Evolutionary conservation across 106 monocot species (phyloP).

Genomic region (Phalaenopsis aphrodite): DNA sequence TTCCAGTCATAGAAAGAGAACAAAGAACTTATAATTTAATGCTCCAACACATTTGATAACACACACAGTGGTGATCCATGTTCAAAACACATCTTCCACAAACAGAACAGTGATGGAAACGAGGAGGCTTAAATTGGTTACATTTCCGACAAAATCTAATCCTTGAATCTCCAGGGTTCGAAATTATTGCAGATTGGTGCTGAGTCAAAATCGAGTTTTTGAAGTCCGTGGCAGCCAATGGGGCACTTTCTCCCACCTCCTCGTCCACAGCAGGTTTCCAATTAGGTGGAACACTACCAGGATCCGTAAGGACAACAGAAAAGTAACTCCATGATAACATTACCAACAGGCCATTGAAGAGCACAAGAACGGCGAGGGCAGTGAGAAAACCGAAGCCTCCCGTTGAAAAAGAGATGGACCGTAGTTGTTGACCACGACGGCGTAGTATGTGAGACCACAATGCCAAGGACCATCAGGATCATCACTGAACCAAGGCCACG

Average conservation of each 20-base stretch:
- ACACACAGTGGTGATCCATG: constrained; percentile 99
- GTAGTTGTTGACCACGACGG: constrained; percentile 84
- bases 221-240: constrained; percentile 51
- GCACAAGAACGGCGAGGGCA: constrained; percentile 47
- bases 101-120: constrained; percentile 99
- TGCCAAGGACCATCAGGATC: constrained; percentile 82
- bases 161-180: constrained; percentile 40
- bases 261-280: constrained; percentile 76
- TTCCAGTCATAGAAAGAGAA: constrained; percentile 58
- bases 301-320: constrained; percentile 89
- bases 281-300: constrained; percentile 77
- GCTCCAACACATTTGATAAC: constrained; percentile 99
- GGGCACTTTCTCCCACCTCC: constrained; percentile 65
- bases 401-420: constrained; percentile 48
- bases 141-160: constrained; percentile 90
- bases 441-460: constrained; percentile 90
- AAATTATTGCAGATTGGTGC: constrained; percentile 41
- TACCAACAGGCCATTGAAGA: constrained; percentile 69
- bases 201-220: constrained; percentile 25
- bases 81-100: constrained; percentile 97
- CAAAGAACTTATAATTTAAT: constrained; percentile 92
- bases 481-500: constrained; percentile 93
- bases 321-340: constrained; percentile 98
- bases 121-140: constrained; percentile 89
- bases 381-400: constrained; percentile 30